A percentile compares a stretch with the other conserved stretches of the same genome.
These are phyloP conservation scores for Chimonanthus praecox DNA, from an alignment of 164 flowering plant genomes.

Conservation along the genomic window DNA sequence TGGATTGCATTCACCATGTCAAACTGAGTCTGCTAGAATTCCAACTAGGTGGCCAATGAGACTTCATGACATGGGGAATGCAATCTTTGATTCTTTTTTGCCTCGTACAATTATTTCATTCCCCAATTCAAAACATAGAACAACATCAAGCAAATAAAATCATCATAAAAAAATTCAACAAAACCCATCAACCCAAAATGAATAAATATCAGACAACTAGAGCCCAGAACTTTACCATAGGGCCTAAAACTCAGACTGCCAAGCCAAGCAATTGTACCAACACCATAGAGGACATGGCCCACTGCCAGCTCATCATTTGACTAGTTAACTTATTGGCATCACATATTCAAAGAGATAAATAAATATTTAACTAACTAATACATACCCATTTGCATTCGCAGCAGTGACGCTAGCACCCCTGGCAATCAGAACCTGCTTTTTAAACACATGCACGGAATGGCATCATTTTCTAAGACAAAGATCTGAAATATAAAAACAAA, in stretches of 20 bases:
- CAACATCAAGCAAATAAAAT: not conserved
- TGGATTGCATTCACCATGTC: not conserved
- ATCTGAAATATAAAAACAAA: not conserved
- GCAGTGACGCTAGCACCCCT: constrained; percentile 66
- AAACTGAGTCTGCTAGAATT: not conserved
- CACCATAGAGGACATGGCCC: not conserved
- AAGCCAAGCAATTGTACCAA: not conserved
- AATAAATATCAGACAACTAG: too few species aligned
- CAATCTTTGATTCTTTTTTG: not conserved
- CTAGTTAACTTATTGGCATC: not conserved
- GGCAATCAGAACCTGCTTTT: constrained; percentile 61
- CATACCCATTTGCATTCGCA: constrained; percentile 85
- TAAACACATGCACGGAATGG: not conserved
- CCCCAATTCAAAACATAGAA: too few species aligned
- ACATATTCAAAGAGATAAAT: not conserved
- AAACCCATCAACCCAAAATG: not conserved
- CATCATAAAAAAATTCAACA: too few species aligned
- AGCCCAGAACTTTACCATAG: not conserved
- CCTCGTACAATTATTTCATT: not conserved
- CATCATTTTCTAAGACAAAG: not conserved
- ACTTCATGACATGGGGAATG: not conserved
- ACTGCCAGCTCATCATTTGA: not conserved
- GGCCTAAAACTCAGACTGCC: not conserved
- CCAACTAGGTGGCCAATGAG: not conserved
- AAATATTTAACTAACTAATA: not conserved